Conservation (phyloP, 371 early-diverging fungal species). For the Rhizomucor pusillus region DNA sequence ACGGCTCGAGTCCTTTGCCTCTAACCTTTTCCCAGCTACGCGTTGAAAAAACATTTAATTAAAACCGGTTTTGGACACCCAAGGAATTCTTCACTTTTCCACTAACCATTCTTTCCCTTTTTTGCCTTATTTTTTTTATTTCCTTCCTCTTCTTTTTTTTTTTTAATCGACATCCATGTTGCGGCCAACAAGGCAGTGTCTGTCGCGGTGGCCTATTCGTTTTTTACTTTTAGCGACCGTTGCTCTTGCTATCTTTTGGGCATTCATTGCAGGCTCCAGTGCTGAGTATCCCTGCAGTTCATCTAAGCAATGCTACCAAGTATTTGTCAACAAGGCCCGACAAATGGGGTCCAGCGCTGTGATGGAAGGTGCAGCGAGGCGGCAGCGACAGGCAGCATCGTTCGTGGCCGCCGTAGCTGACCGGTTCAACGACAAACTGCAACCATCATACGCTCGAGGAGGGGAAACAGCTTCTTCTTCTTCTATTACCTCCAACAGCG, state of each 20-base stretch:
- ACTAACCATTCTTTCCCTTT: not conserved
- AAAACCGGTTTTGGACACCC: slow-evolving; percentile 1
- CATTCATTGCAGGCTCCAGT: not conserved
- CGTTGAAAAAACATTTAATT: no score
- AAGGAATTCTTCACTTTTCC: not conserved
- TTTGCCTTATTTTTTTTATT: slow-evolving; percentile 4
- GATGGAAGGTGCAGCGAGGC: not conserved
- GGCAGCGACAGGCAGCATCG: not conserved
- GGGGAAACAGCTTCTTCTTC: no score
- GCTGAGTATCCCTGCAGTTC: slow-evolving; percentile 6
- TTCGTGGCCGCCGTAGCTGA: no score
- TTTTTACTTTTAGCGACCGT: slow-evolving; percentile 4
- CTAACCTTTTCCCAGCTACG: not conserved
- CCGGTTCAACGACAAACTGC: no score
- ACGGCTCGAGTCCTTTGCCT: not conserved
- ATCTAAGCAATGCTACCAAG: slow-evolving; percentile 13
- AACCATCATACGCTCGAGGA: no score
- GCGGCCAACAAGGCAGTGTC: slow-evolving; percentile 15
- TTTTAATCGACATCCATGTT: slow-evolving; percentile 5
- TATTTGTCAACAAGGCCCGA: slow-evolving; percentile 10
- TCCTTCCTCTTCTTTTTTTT: not conserved
- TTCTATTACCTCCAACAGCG: no score
- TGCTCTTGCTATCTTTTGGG: slow-evolving; percentile 3
- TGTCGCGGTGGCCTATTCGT: slow-evolving; percentile 19
- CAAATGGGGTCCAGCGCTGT: no score